Evolutionary conservation across 2,329 filamentous ascomycete species (phyloP).

Genomic region (Didymellaceae sp.): DNA sequence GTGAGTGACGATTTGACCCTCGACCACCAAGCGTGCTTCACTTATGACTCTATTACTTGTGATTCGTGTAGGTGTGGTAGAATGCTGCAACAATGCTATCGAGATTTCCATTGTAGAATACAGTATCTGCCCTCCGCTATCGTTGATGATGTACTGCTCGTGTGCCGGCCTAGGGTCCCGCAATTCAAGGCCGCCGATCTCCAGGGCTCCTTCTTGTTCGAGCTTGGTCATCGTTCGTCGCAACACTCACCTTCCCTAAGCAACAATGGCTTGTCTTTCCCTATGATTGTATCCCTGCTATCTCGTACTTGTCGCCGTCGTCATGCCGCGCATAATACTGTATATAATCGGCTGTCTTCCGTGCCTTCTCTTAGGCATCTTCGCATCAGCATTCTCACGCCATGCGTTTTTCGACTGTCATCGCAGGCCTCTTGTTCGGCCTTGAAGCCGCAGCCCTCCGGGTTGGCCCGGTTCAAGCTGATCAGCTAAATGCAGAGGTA

Average conservation of each 20-base stretch:
- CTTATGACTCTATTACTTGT: too few relatives aligned
- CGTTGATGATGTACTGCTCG: neutral
- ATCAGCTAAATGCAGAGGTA: slow-evolving; percentile 34
- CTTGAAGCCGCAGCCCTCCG: slow-evolving; percentile 36
- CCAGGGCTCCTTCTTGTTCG: slow-evolving; percentile 34
- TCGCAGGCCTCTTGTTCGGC: slow-evolving; percentile 31
- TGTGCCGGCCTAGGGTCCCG: slow-evolving; percentile 17
- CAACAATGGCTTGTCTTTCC: slow-evolving; percentile 19
- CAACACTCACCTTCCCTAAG: slow-evolving; percentile 39
- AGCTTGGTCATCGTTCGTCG: slow-evolving; percentile 28
- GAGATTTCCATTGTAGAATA: neutral
- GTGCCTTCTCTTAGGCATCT: slow-evolving; percentile 2
- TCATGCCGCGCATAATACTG: slow-evolving; percentile 15
- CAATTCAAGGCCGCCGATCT: slow-evolving; percentile 24
- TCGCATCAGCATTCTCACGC: slow-evolving; percentile 14
- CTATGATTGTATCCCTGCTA: slow-evolving; percentile 24
- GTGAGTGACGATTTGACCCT: too few relatives aligned
- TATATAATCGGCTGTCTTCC: slow-evolving; percentile 11
- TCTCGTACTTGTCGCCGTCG: slow-evolving; percentile 19
- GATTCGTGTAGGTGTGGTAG: too few relatives aligned
- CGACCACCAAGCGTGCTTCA: too few relatives aligned
- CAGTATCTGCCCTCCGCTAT: neutral
- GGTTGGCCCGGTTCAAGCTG: slow-evolving; percentile 22
- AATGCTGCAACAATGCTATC: too few relatives aligned
- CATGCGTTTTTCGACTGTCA: slow-evolving; percentile 37